Evolutionary conservation across 441 rosid genomes (phyloP).

Genomic region (Syzygium malaccense): DNA sequence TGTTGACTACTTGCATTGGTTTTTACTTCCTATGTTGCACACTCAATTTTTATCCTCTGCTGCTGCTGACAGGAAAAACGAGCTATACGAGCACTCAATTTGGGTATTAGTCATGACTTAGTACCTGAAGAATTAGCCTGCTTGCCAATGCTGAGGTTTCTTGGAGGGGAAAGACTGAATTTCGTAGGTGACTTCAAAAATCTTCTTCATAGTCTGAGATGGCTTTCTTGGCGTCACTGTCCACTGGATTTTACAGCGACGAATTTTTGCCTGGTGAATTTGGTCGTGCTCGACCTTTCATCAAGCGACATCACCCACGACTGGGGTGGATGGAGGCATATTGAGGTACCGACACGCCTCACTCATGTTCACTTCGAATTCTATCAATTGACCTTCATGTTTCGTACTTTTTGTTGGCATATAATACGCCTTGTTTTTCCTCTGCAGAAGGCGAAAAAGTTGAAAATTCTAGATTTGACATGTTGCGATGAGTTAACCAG

Average conservation of each 20-base stretch:
- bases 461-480: neutral
- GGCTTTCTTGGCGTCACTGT: neutral
- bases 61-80: neutral
- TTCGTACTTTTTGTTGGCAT: neutral
- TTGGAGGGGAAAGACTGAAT: neutral
- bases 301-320: neutral
- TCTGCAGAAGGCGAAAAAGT: neutral
- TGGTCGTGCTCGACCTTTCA: neutral
- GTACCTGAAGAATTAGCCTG: neutral
- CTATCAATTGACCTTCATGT: neutral
- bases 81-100: neutral
- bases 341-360: neutral
- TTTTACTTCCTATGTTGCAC: neutral
- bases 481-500: neutral
- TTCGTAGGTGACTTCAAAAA: neutral
- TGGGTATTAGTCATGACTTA: neutral
- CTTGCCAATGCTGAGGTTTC: neutral
- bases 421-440: neutral
- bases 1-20: neutral
- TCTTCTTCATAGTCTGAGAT: neutral
- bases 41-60: neutral
- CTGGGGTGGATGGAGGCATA: neutral
- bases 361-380: neutral
- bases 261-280: neutral
- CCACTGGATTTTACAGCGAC: fast-evolving